Conservation (phyloP, 768 basidiomycete species). For the Neoboletus magnificus region DNA sequence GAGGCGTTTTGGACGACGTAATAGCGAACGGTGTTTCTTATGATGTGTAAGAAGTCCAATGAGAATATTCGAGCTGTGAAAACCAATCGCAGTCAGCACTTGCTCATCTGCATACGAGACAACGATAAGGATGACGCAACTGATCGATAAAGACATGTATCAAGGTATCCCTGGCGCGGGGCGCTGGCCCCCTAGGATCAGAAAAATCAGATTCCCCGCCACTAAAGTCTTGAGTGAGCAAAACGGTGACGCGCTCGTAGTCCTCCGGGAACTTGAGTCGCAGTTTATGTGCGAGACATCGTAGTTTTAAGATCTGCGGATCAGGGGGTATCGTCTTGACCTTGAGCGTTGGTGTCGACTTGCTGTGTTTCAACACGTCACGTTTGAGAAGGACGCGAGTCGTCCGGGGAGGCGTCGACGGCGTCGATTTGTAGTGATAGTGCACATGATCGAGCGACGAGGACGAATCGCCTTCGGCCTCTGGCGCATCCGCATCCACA, state of each 20-base stretch:
- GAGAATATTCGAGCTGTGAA: constrained; percentile 76
- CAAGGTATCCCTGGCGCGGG: constrained; percentile 29
- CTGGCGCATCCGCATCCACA: constrained; percentile 6
- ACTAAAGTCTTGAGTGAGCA: constrained; percentile 35
- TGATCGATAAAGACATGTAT: constrained; percentile 46
- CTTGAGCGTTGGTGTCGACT: constrained; percentile 46
- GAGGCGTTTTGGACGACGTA: constrained; percentile 48
- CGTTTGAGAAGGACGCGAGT: constrained; percentile 22
- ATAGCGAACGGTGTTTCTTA: constrained; percentile 45
- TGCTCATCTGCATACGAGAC: neutral
- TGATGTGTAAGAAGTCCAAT: constrained; percentile 75
- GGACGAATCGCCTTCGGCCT: constrained; percentile 25
- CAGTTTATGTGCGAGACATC: constrained; percentile 54
- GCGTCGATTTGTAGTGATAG: constrained; percentile 24
- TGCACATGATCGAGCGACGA: constrained; percentile 26
- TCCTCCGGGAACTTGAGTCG: constrained; percentile 57
- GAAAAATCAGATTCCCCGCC: constrained; percentile 35
- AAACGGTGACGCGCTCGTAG: constrained; percentile 28
- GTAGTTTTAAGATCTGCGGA: constrained; percentile 47
- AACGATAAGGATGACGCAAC: constrained; percentile 28
- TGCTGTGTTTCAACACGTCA: constrained; percentile 37
- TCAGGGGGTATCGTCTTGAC: constrained; percentile 42
- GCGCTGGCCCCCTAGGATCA: constrained; percentile 34
- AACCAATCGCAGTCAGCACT: constrained; percentile 7
- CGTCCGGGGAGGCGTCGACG: constrained; percentile 31